Evolutionary conservation across 2,329 filamentous ascomycete genomes (phyloP), one percentile per base, ranked within the genome.

Genomic region (Penicillium brasilianum): DNA sequence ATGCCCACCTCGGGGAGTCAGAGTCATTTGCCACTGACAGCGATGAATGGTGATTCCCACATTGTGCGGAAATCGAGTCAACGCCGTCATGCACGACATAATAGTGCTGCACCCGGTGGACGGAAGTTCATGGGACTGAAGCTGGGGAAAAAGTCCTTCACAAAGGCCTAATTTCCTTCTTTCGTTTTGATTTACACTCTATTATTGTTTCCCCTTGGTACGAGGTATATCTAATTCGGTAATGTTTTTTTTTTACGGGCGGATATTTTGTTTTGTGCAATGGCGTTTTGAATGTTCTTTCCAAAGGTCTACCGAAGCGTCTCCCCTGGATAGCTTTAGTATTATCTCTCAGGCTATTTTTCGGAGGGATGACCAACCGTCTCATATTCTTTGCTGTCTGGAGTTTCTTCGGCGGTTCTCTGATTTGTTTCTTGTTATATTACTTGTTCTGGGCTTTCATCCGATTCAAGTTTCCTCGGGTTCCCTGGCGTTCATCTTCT

Each of bases 41-140:
- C 39, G 9, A 10, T 28, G 3, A 56, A 20, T 18, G 39, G 58
- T 34, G 65, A 64, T 22, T 20, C 55, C 9, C 55, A 59, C 20
- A 4, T 51, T 6, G 55, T 53, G 30, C 63, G 62, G 0, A 69
- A 67, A 34, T 46, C 59, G 11, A 70, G 64, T 4, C 57, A 66
- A 36, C 61, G 63, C 48, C 64, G 66, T 2, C 68, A 69, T 57
- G 56, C 41, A 2, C 48, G 67, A 10, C 62, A 67, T 54, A 56
- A 60, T 63, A 70, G 67, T n/a, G 58, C 62, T 53, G 46, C 57
- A 10, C 56, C 61, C 14, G 61, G 50, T 9, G 62, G 56, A 5
- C 59, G 65, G 16, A 61, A 60, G 0, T 71, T 71, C 16, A 66
- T 71, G 69, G 69, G 69, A 0, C 51, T 71, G 58, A 69, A 63